Evolutionary conservation across 1,284 basidiomycete genomes (phyloP), one percentile per base, ranked within the genome.

Genomic region (Trametes sp.): DNA sequence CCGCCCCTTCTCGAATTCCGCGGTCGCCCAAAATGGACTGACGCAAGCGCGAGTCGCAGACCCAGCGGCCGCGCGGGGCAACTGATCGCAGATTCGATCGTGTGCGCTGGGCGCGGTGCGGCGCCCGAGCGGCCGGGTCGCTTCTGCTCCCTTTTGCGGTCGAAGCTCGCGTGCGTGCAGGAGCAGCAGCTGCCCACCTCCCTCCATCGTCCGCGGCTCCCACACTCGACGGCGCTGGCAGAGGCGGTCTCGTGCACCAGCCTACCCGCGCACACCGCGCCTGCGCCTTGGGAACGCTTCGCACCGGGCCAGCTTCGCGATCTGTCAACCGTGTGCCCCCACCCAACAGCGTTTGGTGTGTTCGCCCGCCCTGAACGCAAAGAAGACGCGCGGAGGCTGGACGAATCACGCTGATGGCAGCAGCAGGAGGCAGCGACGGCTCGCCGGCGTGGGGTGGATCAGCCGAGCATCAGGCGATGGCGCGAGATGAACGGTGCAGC

Each of bases 41-140:
- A 52, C 56, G 61, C 46, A 38, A 21, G 49, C n/a, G 38, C 28
- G 35, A 48, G 58, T 52, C 58, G 61, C 46, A 38, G 24, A 54
- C 54, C 23, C 45, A 52, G 59, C 61, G 49, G 57, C 45, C 65
- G 65, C 53, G 61, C 62, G 62, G 65, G 65, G 65, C 59, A 66
- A 51, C 59, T 58, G 57, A 64, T 67, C 65, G 62, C 59, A 67
- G 62, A 67, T 67, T 36, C 26, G 54, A 67, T 67, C 65, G 53
- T 50, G 53, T 50, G 60, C 44, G 61, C 59, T 55, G 52, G 57
- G 54, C 52, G 36, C 52, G 51, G 58, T 61, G 57, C 55, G 49
- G 51, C 44, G 56, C 53, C 62, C 57, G 62, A 55, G 33, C 50
- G 33, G 28, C 56, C 54, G 65, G 58, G 46, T 51, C 61, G 52